phyloP scores from a whole-genome alignment of 176 grass and related monocot species.

The Eleusine indica region DNA sequence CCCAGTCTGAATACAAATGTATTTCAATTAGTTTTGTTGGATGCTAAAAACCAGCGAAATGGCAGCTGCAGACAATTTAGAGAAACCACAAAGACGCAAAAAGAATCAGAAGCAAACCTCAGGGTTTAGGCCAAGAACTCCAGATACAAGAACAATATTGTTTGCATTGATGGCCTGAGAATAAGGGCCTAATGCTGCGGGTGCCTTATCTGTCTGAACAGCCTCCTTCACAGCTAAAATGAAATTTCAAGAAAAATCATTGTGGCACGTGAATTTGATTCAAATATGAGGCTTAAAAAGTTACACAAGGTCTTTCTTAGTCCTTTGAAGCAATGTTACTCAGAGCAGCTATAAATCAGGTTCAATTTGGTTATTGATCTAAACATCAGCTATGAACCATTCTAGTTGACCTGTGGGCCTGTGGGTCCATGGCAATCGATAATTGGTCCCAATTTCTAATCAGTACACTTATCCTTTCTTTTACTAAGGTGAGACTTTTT shows the following conservation, averaged over 20 bases:
- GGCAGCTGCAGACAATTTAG: neutral
- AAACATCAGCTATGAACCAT: neutral
- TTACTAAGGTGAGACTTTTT: neutral
- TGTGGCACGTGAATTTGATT: neutral
- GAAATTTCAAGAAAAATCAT: neutral
- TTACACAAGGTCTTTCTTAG: neutral
- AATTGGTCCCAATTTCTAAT: neutral
- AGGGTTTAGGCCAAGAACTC: slow-evolving; percentile 87
- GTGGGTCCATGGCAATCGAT: neutral
- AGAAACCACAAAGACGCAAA: slow-evolving; percentile 13
- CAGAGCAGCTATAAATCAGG: neutral
- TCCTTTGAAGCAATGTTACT: neutral
- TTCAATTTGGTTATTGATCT: too few species aligned
- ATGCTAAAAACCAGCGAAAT: neutral
- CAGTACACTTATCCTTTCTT: neutral
- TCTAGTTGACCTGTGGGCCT: neutral
- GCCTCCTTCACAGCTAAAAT: slow-evolving; percentile 69
- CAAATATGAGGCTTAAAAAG: neutral
- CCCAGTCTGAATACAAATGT: slow-evolving; percentile 61
- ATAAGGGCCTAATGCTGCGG: slow-evolving; percentile 89
- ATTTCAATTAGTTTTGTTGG: slow-evolving; percentile 4
- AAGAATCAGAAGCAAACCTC: slow-evolving; percentile 58
- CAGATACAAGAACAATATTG: slow-evolving; percentile 93
- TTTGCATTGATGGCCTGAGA: slow-evolving; percentile 97
- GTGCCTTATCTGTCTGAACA: slow-evolving; percentile 83